Percentiles rank a stretch among this genome's conserved stretches.
phyloP scores from a whole-genome alignment of 768 basidiomycete genomes.

The Tylopilus balloui region DNA sequence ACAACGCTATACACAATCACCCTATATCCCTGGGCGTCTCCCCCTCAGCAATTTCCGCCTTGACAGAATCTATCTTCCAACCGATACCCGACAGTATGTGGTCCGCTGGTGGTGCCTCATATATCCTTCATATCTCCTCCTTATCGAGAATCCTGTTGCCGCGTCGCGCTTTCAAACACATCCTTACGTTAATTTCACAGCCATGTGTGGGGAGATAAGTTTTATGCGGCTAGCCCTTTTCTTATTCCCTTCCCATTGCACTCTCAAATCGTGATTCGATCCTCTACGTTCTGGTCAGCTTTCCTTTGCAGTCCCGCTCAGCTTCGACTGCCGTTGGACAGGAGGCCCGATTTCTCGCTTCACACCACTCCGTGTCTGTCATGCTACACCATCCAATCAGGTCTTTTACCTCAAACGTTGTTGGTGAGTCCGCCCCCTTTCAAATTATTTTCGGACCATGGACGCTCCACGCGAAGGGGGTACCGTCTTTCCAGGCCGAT shows the following conservation, averaged over 20 bases:
- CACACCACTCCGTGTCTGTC: background rate
- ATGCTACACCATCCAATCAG: background rate
- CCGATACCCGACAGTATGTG: constrained; percentile 7
- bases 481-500: background rate
- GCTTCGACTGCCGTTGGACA: background rate
- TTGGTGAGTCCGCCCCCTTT: background rate
- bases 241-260: constrained; percentile 1
- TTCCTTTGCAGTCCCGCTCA: background rate
- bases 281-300: background rate
- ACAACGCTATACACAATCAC: background rate
- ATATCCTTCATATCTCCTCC: background rate
- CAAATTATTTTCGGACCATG: background rate
- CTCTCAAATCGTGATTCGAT: constrained; percentile 1
- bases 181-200: constrained; percentile 16
- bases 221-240: background rate
- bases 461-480: background rate
- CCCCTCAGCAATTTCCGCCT: constrained; percentile 12
- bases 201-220: constrained; percentile 5
- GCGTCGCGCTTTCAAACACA: background rate
- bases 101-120: constrained; percentile 4
- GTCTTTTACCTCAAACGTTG: background rate
- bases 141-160: constrained; percentile 3
- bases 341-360: background rate
- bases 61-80: constrained; percentile 1
- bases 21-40: background rate